These are phyloP conservation scores for Wallacemonas sp. DNA, from an alignment of 208 protist genomes.

Conservation along the genomic window DNA sequence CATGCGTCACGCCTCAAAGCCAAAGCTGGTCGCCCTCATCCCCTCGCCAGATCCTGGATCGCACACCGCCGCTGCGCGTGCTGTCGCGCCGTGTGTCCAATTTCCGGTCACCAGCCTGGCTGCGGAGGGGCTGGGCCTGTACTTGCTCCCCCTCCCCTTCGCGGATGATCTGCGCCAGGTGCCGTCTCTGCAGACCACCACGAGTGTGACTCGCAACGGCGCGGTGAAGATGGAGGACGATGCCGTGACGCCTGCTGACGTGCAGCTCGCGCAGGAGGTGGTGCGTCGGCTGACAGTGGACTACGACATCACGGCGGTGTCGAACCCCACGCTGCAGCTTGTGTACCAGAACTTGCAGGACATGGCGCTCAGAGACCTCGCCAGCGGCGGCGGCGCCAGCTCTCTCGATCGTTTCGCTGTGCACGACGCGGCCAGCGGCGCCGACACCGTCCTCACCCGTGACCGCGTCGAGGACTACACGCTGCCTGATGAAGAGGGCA, in stretches of 20 bases:
- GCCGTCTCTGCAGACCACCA: conserved; percentile 24
- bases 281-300: conserved; percentile 49
- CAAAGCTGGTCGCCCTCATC: conserved; percentile 75
- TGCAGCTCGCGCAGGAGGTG: conserved; percentile 50
- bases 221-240: conserved; percentile 20
- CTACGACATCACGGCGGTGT: conserved; percentile 57
- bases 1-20: conserved; percentile 23
- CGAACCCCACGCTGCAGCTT: conserved; percentile 79
- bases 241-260: conserved; percentile 11
- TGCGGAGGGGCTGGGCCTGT: conserved; percentile 71
- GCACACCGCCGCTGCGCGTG: background rate
- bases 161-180: conserved; percentile 73
- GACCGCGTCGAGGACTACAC: conserved; percentile 35
- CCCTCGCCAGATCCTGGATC: conserved; percentile 39
- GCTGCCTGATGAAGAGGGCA: conserved; percentile 51
- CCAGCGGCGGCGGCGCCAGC: background rate
- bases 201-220: background rate
- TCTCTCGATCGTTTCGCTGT: background rate
- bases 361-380: conserved; percentile 30
- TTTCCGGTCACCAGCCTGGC: conserved; percentile 21
- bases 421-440: background rate
- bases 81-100: background rate
- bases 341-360: conserved; percentile 49
- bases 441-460: background rate
- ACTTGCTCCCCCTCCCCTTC: conserved; percentile 82